Evolutionary conservation across 768 basidiomycete genomes (phyloP).

Genomic region (Lactarius indigo): DNA sequence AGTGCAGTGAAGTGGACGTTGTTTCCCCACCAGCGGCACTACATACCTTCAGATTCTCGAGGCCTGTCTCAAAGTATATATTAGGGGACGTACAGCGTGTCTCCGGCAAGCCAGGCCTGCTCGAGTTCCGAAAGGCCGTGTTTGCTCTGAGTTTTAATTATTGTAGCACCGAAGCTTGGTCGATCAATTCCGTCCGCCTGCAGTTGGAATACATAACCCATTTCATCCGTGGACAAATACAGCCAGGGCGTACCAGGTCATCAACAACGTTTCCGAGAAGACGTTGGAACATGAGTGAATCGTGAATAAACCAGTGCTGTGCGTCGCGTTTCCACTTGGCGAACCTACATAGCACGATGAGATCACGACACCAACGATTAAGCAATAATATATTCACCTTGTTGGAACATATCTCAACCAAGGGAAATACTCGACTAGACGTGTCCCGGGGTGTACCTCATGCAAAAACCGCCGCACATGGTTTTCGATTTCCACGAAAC

Average conservation of each 20-base stretch:
- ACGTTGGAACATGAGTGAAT: constrained; percentile 12
- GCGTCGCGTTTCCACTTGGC: constrained; percentile 20
- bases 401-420: background rate
- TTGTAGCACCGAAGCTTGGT: constrained; percentile 5
- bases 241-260: background rate
- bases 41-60: background rate
- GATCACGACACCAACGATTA: background rate
- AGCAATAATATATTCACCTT: background rate
- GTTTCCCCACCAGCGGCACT: background rate
- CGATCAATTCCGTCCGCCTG: constrained; percentile 4
- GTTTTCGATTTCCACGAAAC: background rate
- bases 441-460: background rate
- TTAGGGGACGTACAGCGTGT: constrained; percentile 14
- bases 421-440: background rate
- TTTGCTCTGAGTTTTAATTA: constrained; percentile 12
- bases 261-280: constrained; percentile 1
- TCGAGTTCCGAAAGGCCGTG: constrained; percentile 10
- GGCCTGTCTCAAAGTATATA: background rate
- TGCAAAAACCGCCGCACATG: background rate
- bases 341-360: background rate
- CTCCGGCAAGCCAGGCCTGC: constrained; percentile 19
- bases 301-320: constrained; percentile 7
- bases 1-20: constrained; percentile 27
- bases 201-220: background rate
- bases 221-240: background rate